Evolutionary conservation across 1,139 yeast genomes (phyloP).

Genomic region (Saccharomyces pastorianus): DNA sequence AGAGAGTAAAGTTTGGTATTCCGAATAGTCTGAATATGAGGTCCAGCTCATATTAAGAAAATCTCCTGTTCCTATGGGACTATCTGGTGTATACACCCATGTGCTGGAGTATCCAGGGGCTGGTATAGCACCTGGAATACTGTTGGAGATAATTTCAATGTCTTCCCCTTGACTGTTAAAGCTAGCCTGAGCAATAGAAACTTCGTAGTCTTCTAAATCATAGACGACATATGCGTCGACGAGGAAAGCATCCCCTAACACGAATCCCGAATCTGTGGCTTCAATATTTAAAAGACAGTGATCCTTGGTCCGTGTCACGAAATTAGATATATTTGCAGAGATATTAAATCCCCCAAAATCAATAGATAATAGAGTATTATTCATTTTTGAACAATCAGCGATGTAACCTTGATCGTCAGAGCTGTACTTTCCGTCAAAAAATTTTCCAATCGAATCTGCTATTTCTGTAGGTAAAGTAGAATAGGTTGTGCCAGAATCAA

Average conservation of each 20-base stretch:
- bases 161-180: constrained; percentile 32
- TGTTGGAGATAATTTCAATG: constrained; percentile 37
- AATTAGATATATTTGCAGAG: constrained; percentile 39
- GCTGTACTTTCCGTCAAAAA: constrained; percentile 34
- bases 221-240: constrained; percentile 68
- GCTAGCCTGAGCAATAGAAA: constrained; percentile 60
- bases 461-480: constrained; percentile 42
- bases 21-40: not conserved
- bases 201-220: constrained; percentile 56
- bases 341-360: constrained; percentile 47
- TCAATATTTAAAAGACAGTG: constrained; percentile 34
- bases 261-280: constrained; percentile 27
- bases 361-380: constrained; percentile 31
- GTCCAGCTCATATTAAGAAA: not conserved
- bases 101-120: constrained; percentile 36
- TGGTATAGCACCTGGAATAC: constrained; percentile 40
- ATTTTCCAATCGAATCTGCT: constrained; percentile 33
- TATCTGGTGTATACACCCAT: constrained; percentile 15
- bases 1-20: not conserved
- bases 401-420: constrained; percentile 29
- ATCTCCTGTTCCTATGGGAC: not conserved
- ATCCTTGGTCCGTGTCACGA: constrained; percentile 22
- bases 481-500: constrained; percentile 65
- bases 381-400: constrained; percentile 24
- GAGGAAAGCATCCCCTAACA: constrained; percentile 67